Percentiles rank a stretch among this genome's conserved stretches.
phyloP scores from a whole-genome alignment of 2,329 filamentous ascomycete species.

The Colletotrichum melonis region DNA sequence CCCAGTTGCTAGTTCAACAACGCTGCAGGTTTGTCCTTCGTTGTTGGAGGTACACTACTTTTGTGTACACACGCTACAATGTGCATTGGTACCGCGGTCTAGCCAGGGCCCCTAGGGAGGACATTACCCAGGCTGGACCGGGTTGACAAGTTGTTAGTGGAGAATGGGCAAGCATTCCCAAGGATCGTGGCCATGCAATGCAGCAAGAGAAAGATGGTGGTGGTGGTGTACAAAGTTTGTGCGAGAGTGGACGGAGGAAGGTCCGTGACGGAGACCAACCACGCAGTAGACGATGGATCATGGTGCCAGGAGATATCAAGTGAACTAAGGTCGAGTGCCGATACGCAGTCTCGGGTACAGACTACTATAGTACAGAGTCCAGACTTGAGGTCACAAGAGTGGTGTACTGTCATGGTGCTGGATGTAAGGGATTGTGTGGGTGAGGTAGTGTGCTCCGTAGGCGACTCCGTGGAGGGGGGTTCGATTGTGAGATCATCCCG shows the following conservation, averaged over 20 bases:
- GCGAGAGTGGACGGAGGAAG: neutral
- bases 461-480: neutral
- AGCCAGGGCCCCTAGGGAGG: neutral
- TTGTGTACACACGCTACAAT: neutral
- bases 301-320: neutral
- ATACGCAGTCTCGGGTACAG: neutral
- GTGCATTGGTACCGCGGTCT: neutral
- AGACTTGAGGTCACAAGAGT: too few relatives aligned
- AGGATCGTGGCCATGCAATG: neutral
- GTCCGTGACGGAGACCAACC: neutral
- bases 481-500: neutral
- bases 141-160: conserved; percentile 11
- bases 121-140: neutral
- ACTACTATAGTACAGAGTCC: too few relatives aligned
- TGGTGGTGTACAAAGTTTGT: neutral
- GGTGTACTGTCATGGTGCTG: too few relatives aligned
- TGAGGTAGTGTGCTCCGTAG: neutral
- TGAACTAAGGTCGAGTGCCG: neutral
- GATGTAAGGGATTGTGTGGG: too few relatives aligned
- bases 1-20: neutral
- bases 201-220: neutral
- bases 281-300: neutral
- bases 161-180: neutral
- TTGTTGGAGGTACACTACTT: neutral
- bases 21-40: neutral